Conservation (phyloP, 176 grass and related monocot genomes). For the Panicum miliaceum region DNA sequence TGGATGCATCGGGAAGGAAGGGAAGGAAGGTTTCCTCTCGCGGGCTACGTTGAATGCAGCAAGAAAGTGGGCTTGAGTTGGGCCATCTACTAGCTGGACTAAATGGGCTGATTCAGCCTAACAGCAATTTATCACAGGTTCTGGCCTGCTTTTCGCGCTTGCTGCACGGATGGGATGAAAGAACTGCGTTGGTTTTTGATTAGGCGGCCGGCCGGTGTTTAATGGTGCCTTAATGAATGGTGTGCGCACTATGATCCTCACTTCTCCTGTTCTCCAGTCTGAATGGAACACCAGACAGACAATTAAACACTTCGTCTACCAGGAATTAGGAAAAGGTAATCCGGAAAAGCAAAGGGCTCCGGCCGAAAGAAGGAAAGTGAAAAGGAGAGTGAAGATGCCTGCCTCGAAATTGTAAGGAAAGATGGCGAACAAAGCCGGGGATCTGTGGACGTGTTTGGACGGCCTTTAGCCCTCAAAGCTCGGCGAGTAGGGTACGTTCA, state of each 20-base stretch:
- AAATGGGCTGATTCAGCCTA: background rate
- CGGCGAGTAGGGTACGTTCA: no score
- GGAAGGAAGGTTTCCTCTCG: no score
- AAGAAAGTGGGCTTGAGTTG: no score
- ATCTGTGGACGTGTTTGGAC: background rate
- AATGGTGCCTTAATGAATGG: background rate
- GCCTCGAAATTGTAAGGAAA: background rate
- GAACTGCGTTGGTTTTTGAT: background rate
- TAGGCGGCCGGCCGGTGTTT: no score
- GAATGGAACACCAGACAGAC: no score
- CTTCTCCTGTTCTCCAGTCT: no score
- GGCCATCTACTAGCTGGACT: background rate
- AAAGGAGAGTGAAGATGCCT: background rate
- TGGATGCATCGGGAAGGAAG: no score
- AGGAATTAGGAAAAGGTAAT: background rate
- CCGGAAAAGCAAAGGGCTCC: background rate
- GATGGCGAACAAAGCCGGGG: background rate
- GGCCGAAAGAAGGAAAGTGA: conserved; percentile 5
- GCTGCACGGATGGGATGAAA: no score
- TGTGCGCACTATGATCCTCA: background rate
- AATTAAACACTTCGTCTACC: no score
- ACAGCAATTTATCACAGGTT: background rate
- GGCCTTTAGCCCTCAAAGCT: background rate
- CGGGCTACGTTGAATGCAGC: no score
- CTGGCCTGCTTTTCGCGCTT: background rate